Evolutionary conservation across 306 rosid species (phyloP), one percentile per base, ranked within the genome.

Genomic region (Gleditsia sinensis): DNA sequence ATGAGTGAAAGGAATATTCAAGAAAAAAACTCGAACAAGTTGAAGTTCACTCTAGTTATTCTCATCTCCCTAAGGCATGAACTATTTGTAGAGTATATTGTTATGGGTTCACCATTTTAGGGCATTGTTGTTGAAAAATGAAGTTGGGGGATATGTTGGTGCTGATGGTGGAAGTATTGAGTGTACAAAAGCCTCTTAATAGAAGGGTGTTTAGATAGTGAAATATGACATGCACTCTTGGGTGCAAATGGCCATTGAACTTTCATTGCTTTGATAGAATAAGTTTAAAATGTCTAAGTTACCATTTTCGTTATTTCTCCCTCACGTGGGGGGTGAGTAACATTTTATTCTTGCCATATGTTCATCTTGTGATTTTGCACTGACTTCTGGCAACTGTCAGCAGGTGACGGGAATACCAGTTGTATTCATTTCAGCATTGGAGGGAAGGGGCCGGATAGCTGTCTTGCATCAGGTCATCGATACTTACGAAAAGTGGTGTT

Each of bases 371-470:
- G 58, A 69, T 54, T 71, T 65, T 34, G 46, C 39, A 5, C 32
- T 75, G 57, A 74, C 54, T 34, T 69, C 70, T 79, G 75, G 72
- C 75, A 36, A 34, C 23, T 82, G 79, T 78, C 30, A 75, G 66
- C 89, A 93, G 98, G 74, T 90, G 33, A 90, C 98, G 1, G 97
- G 98, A 67, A 90, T 91, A 66, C 98, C 97, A 17, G 96, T 94
- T 69, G 77, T 94, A 55, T 94, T 89, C 81, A 91, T 78, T 78
- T 87, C 98, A 24, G 98, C 97, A 63, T 56, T 90, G 79, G 97
- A 94, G 81, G 97, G 98, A 84, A 81, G 82, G 87, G 98, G 97
- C 19, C 74, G 94, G 59, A 74, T 72, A 16, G 71, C 85, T 30
- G 90, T 94, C 76, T 81, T 90, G 88, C 80, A 57, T 46, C 93